Evolutionary conservation across 192 early-diverging fungal species (phyloP), one percentile per base, ranked within the genome.

Genomic region (Lunasporangiospora selenospora): DNA sequence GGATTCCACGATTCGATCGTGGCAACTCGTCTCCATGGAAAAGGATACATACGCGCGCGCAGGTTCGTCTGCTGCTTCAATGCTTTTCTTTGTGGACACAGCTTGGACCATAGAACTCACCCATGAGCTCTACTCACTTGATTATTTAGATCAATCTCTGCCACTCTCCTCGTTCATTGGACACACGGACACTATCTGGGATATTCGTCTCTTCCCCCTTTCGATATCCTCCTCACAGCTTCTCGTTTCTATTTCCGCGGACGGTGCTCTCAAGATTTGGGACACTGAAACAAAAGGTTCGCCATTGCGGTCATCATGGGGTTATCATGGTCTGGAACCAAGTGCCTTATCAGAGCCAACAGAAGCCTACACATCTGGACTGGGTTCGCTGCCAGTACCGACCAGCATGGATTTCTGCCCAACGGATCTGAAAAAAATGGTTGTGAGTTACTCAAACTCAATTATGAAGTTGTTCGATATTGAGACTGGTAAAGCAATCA

Each of bases 181-280:
- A 8, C 93, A 95, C 60, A 90, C 92, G 6, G 92, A 94, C 61
- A 82, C 87, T n/a, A 87, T 95, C 13, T 95, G 93, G 93, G 90
- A 92, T 48, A 73, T 94, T 59, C 81, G 85, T 46, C 75, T 90
- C 3, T 88, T 88, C 53, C 86, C 89, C 24, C 42, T 86, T 6
- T 75, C 58, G 1, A 69, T 78, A 19, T 59, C 80, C 30, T 70
- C 82, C 26, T 75, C 78, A 21, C 65, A 77, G 21, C 47, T 88
- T 8, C 56, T 95, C 3, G 89, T 85, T 0, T 92, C 92, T 11
- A 89, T 87, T 10, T 90, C 91, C 42, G 85, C 89, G 6, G 93
- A 95, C 73, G 90, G 91, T 2, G 86, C 90, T 13, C 78, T 93
- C 5, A 94, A 91, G 70, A 75, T 95, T 13, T 95, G 93, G 90